Percentiles rank a stretch among this genome's conserved stretches.
These are phyloP conservation scores for Zalerion maritima DNA, from an alignment of 495 filamentous ascomycete genomes.

Conservation along the genomic window DNA sequence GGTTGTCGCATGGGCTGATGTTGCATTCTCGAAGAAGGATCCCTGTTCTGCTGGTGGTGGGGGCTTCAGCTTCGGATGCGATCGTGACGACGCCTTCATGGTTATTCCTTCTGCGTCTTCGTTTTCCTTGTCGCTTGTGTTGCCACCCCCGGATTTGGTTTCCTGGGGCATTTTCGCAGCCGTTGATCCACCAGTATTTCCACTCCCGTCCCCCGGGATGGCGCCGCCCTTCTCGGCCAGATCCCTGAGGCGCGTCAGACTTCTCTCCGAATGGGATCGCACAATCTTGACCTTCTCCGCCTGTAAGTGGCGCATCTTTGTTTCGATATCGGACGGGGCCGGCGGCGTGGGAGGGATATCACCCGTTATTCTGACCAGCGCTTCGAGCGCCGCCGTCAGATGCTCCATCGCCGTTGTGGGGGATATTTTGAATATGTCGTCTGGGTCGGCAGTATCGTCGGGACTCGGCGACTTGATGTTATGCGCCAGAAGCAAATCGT, in stretches of 20 bases:
- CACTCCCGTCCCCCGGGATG: conserved; percentile 8
- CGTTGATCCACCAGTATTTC: no score
- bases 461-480: not conserved
- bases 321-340: conserved; percentile 40
- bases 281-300: conserved; percentile 42
- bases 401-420: conserved; percentile 67
- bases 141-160: conserved; percentile 4
- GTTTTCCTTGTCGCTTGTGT: no score
- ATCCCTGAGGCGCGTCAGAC: conserved; percentile 21
- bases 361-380: conserved; percentile 53
- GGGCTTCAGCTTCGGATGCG: conserved; percentile 29
- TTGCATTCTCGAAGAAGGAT: conserved; percentile 5
- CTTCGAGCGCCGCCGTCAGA: conserved; percentile 56
- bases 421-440: conserved; percentile 56
- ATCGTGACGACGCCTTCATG: conserved; percentile 25
- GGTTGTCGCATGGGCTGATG: no score
- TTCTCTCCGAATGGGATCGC: conserved; percentile 37
- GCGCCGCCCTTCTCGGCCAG: conserved; percentile 11
- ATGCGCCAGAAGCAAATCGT: no score
- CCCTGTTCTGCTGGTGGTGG: no score
- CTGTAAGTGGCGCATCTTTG: conserved; percentile 43
- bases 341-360: conserved; percentile 65
- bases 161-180: no score
- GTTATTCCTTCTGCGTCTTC: conserved; percentile 30
- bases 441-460: conserved; percentile 2